A percentile compares a stretch with the other conserved stretches of the same genome.
Conservation (phyloP, 2,329 filamentous ascomycete genomes). For the Blumeria hordei region DNA sequence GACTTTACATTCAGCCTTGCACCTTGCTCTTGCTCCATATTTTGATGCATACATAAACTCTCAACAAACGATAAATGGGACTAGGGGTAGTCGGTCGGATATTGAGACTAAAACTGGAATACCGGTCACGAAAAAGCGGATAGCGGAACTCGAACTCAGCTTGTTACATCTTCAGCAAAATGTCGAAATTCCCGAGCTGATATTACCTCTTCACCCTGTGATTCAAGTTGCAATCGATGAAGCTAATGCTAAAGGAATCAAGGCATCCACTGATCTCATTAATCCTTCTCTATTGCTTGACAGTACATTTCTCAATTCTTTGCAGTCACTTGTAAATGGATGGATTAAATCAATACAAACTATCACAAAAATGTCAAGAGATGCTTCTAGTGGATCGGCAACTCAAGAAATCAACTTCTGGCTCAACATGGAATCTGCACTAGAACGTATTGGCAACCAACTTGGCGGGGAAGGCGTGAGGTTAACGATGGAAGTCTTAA, state of each 20-base stretch:
- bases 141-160: slow-evolving; percentile 80
- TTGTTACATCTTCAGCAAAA: slow-evolving; percentile 88
- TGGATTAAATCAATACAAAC: slow-evolving; percentile 98
- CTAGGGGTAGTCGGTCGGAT: slow-evolving; percentile 46
- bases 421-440: slow-evolving; percentile 83
- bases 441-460: slow-evolving; percentile 80
- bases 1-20: slow-evolving; percentile 73
- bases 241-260: slow-evolving; percentile 38
- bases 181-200: slow-evolving; percentile 85
- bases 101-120: slow-evolving; percentile 85
- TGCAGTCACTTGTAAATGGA: slow-evolving; percentile 81
- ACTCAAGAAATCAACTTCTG: slow-evolving; percentile 98
- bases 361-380: slow-evolving; percentile 82
- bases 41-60: slow-evolving; percentile 90
- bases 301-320: slow-evolving; percentile 74
- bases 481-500: slow-evolving; percentile 80
- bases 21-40: slow-evolving; percentile 78
- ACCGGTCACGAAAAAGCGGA: slow-evolving; percentile 88
- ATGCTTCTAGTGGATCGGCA: slow-evolving; percentile 52
- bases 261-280: slow-evolving; percentile 57
- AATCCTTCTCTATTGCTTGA: slow-evolving; percentile 56
- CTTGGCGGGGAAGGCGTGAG: slow-evolving; percentile 70
- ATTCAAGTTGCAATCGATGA: slow-evolving; percentile 70
- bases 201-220: slow-evolving; percentile 65
- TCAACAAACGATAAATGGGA: slow-evolving; percentile 39